These are phyloP conservation scores for Cytospora piceae DNA, from an alignment of 2,329 filamentous ascomycete species.

Conservation along the genomic window DNA sequence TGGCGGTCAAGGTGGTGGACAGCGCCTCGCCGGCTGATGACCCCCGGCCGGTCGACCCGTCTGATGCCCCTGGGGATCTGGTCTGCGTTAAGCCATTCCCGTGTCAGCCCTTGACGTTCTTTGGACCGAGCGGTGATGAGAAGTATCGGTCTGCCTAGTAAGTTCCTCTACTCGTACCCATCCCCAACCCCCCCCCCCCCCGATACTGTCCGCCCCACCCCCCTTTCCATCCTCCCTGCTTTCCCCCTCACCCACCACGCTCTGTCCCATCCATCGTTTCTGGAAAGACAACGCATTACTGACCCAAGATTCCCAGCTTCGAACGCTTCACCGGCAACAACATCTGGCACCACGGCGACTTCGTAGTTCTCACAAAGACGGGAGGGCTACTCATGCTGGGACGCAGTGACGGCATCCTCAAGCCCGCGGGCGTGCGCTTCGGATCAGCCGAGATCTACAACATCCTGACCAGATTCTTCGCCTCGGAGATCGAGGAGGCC, in stretches of 20 bases:
- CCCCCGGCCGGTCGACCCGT: slow-evolving; percentile 46
- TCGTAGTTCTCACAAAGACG: slow-evolving; percentile 70
- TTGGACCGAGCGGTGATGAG: slow-evolving; percentile 69
- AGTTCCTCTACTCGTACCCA: neutral
- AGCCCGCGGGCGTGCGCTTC: slow-evolving; percentile 89
- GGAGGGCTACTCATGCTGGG: slow-evolving; percentile 89
- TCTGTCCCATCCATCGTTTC: neutral
- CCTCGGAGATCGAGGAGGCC: slow-evolving; percentile 77
- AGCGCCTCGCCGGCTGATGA: slow-evolving; percentile 58
- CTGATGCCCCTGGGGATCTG: slow-evolving; percentile 79
- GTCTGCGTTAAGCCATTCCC: slow-evolving; percentile 88
- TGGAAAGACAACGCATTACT: neutral
- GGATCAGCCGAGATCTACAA: slow-evolving; percentile 97
- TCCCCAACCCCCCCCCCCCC: neutral
- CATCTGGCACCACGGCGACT: slow-evolving; percentile 95
- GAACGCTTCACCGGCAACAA: slow-evolving; percentile 67
- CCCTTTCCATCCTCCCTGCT: neutral
- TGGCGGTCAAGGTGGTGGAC: slow-evolving; percentile 71
- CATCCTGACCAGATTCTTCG: slow-evolving; percentile 83
- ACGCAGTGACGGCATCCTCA: slow-evolving; percentile 88
- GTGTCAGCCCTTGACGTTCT: slow-evolving; percentile 89
- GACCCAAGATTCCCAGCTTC: slow-evolving; percentile 53
- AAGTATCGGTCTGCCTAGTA: slow-evolving; percentile 80
- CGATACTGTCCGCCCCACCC: too few species aligned
- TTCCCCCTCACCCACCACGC: neutral